Percentiles rank a stretch among this genome's conserved stretches.
phyloP scores from a whole-genome alignment of 306 rosid species.

The Vigna reflexopilosa region DNA sequence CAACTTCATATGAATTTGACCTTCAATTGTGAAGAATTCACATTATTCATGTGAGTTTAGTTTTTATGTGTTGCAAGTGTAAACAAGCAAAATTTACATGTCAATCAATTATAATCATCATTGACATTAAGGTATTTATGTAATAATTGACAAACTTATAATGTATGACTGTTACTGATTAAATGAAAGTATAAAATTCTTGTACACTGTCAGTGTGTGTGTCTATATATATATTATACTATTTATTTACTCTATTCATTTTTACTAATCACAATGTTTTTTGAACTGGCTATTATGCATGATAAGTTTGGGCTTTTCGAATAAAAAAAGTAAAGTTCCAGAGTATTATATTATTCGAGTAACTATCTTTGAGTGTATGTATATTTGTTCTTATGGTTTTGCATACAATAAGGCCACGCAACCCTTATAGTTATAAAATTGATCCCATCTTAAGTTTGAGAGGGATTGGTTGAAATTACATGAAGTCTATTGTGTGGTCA shows the following conservation, averaged over 20 bases:
- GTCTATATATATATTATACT: background rate
- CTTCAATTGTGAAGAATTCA: slow-evolving; percentile 26
- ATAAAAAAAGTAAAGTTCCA: background rate
- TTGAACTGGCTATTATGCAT: background rate
- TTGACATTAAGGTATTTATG: no score
- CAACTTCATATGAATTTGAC: slow-evolving; percentile 3
- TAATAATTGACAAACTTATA: background rate
- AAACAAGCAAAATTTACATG: background rate
- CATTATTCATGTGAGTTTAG: slow-evolving; percentile 4
- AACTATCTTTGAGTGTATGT: background rate
- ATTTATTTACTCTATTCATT: background rate
- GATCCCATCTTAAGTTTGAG: slow-evolving; percentile 10
- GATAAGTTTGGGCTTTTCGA: background rate
- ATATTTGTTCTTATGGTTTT: slow-evolving; percentile 13
- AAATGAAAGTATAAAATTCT: background rate
- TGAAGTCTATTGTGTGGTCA: slow-evolving; percentile 5
- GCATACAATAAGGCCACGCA: background rate
- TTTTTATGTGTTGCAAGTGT: background rate
- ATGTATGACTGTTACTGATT: background rate
- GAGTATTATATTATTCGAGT: background rate
- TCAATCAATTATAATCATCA: background rate
- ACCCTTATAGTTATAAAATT: background rate
- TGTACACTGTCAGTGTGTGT: no score
- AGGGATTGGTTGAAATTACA: slow-evolving; percentile 20
- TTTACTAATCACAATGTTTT: background rate